phyloP scores from a whole-genome alignment of 352 stramenopile species.

The Phytophthora idaei region DNA sequence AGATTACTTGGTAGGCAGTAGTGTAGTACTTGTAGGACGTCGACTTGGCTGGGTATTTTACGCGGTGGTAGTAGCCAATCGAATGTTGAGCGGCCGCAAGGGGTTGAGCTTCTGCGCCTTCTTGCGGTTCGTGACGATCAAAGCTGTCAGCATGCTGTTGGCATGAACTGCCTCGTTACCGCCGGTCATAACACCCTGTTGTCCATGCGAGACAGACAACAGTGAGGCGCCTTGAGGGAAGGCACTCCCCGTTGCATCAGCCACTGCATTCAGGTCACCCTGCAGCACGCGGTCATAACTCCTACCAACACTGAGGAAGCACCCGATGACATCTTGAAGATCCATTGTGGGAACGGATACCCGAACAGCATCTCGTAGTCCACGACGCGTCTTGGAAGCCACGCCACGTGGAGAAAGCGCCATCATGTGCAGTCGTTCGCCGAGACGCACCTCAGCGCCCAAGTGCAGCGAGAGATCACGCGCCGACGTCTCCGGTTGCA shows the following conservation, averaged over 20 bases:
- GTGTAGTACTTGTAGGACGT: background rate
- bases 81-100: constrained; percentile 55
- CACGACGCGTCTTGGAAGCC: constrained; percentile 49
- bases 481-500: constrained; percentile 68
- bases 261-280: constrained; percentile 60
- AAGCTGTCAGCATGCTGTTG: constrained; percentile 80
- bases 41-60: constrained; percentile 28
- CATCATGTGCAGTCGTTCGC: constrained; percentile 82
- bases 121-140: constrained; percentile 85
- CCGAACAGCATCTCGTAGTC: constrained; percentile 60
- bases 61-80: constrained; percentile 55
- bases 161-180: constrained; percentile 64
- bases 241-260: constrained; percentile 54
- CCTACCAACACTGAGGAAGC: constrained; percentile 64
- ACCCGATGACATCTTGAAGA: constrained; percentile 67
- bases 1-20: constrained; percentile 26
- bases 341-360: constrained; percentile 63
- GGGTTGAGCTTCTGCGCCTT: constrained; percentile 65
- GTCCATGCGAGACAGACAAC: constrained; percentile 65
- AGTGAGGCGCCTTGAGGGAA: constrained; percentile 67
- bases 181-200: constrained; percentile 72
- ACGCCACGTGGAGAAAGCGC: constrained; percentile 63
- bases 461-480: constrained; percentile 60
- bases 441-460: constrained; percentile 55
- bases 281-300: constrained; percentile 78